These are phyloP conservation scores for Begonia masoniana DNA, from an alignment of 306 rosid genomes.

Conservation along the genomic window DNA sequence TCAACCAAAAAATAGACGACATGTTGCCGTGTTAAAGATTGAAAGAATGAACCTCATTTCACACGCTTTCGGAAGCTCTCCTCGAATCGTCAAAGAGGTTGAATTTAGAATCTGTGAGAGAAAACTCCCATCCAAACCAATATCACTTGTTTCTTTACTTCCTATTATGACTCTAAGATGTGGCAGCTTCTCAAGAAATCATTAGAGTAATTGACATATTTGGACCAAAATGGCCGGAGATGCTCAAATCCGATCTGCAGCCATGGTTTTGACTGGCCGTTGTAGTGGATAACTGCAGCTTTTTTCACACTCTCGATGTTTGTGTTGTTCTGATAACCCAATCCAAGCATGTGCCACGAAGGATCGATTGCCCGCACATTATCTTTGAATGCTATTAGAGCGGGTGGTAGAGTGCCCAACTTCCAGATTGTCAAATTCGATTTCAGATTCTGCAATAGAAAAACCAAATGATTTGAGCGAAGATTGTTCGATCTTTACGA, in stretches of 20 bases:
- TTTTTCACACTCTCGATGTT: constrained; percentile 38
- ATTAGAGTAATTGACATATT: constrained; percentile 75
- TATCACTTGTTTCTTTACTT: not conserved
- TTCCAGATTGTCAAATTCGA: constrained; percentile 82
- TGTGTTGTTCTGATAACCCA: constrained; percentile 91
- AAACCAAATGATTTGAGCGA: constrained; percentile 10
- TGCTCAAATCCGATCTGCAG: constrained; percentile 86
- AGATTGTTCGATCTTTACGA: no score
- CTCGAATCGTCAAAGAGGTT: no score
- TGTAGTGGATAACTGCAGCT: constrained; percentile 95
- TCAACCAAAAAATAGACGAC: not conserved
- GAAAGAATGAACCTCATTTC: not conserved
- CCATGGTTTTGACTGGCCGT: constrained; percentile 98
- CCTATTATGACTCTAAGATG: constrained; percentile 60
- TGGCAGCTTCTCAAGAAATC: constrained; percentile 87
- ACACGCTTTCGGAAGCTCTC: no score
- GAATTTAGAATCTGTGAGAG: no score
- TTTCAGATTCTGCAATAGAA: constrained; percentile 60
- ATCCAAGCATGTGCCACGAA: constrained; percentile 91
- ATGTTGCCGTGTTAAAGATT: not conserved
- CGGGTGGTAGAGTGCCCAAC: constrained; percentile 96
- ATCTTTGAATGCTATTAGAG: constrained; percentile 89
- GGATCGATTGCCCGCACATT: constrained; percentile 75
- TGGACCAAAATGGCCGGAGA: constrained; percentile 93
- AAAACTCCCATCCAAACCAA: not conserved